Evolutionary conservation across 2,329 filamentous ascomycete genomes (phyloP).

Genomic region (Fusarium mangiferae): DNA sequence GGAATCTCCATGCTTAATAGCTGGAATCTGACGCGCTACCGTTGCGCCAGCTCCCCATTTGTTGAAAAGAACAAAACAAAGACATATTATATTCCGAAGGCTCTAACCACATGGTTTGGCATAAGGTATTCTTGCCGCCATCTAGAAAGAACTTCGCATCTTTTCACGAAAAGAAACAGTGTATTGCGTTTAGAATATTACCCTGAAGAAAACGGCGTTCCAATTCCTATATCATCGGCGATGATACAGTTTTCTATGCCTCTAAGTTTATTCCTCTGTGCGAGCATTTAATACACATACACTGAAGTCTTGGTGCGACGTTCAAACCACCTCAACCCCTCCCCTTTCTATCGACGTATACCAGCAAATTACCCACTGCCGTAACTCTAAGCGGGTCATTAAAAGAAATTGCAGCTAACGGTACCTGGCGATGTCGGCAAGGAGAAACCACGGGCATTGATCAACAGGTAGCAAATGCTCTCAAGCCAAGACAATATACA

Average conservation of each 20-base stretch:
- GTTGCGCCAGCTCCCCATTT: conserved; percentile 22
- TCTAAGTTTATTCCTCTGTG: conserved; percentile 20
- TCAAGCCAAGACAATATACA: conserved; percentile 21
- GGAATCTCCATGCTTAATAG: conserved; percentile 2
- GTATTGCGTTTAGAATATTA: neutral
- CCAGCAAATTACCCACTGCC: conserved; percentile 25
- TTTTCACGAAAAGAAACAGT: neutral
- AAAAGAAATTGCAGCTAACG: conserved; percentile 35
- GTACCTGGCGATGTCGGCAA: conserved; percentile 15
- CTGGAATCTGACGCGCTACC: conserved; percentile 24
- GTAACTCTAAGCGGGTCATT: conserved; percentile 25
- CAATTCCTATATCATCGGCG: neutral
- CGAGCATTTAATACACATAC: conserved; percentile 45
- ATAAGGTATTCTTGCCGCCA: neutral
- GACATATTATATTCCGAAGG: neutral
- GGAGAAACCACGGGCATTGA: conserved; percentile 11
- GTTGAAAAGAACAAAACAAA: neutral
- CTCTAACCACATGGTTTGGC: rapidly evolving
- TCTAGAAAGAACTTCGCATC: too few species aligned
- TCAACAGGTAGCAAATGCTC: conserved; percentile 12
- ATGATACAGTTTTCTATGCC: conserved; percentile 13
- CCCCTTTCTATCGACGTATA: conserved; percentile 31
- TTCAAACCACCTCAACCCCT: conserved; percentile 9
- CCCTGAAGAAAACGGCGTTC: neutral
- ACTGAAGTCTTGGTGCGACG: conserved; percentile 23